phyloP scores from a whole-genome alignment of 2,329 filamentous ascomycete genomes.

The Pezicula radicicola region DNA sequence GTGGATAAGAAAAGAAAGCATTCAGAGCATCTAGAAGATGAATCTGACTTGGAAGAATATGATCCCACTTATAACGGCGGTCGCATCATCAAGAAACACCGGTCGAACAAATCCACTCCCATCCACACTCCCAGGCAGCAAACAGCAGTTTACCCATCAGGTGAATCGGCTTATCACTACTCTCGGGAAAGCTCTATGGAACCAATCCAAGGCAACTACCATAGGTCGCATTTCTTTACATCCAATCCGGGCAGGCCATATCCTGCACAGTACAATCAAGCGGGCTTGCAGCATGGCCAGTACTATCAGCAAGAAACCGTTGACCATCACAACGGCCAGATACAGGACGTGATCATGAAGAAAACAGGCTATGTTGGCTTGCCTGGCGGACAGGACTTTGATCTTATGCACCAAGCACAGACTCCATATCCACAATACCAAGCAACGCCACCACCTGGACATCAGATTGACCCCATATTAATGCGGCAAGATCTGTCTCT shows the following conservation, averaged over 20 bases:
- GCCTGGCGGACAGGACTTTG: slow-evolving; percentile 29
- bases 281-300: slow-evolving; percentile 39
- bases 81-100: slow-evolving; percentile 16
- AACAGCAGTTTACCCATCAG: slow-evolving; percentile 22
- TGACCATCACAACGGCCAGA: slow-evolving; percentile 14
- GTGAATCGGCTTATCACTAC: slow-evolving; percentile 26
- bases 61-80: slow-evolving; percentile 33
- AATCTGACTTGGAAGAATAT: slow-evolving; percentile 44
- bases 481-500: slow-evolving; percentile 15
- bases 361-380: slow-evolving; percentile 36
- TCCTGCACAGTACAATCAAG: slow-evolving; percentile 41
- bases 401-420: slow-evolving; percentile 20
- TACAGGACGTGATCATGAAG: slow-evolving; percentile 42
- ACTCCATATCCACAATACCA: slow-evolving; percentile 14
- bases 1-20: slow-evolving; percentile 44
- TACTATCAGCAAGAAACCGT: slow-evolving; percentile 40
- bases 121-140: slow-evolving; percentile 10
- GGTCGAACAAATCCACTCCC: not conserved
- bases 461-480: slow-evolving; percentile 25
- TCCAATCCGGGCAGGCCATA: slow-evolving; percentile 46
- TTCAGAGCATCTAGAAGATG: slow-evolving; percentile 31
- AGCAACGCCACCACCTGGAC: slow-evolving; percentile 12
- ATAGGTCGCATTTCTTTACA: slow-evolving; percentile 47
- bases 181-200: slow-evolving; percentile 26
- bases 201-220: slow-evolving; percentile 26